phyloP scores from a whole-genome alignment of 257 asterid species.

The Jasminum sambac region DNA sequence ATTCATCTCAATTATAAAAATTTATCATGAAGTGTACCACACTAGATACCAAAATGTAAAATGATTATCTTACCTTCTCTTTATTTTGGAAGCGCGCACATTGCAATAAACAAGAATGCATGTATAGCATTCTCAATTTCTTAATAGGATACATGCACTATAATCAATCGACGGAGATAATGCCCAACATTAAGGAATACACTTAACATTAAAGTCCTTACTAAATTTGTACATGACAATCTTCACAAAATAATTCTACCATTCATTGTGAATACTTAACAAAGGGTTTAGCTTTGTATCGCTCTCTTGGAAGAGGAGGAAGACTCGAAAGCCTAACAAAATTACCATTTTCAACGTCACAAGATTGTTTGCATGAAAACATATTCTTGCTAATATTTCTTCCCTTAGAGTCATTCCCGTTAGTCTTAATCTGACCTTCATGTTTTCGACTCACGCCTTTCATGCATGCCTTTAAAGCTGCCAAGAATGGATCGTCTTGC shows the following conservation, averaged over 20 bases:
- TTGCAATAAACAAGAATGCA: too few relatives aligned
- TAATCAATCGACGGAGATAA: too few relatives aligned
- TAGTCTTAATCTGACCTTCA: conserved; percentile 17
- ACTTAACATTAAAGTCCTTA: too few relatives aligned
- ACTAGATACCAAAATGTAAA: too few relatives aligned
- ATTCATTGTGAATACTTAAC: conserved; percentile 19
- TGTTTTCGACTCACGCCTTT: conserved; percentile 15
- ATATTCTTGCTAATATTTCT: conserved; percentile 14
- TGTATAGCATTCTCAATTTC: too few relatives aligned
- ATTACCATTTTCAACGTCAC: conserved; percentile 43
- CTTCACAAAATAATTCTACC: background rate
- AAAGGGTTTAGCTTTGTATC: conserved; percentile 29
- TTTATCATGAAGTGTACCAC: too few relatives aligned
- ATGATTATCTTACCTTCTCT: too few relatives aligned
- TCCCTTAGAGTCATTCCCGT: conserved; percentile 1
- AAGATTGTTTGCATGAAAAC: conserved; percentile 50
- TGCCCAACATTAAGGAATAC: too few relatives aligned
- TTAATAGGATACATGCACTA: too few relatives aligned
- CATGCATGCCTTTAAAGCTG: conserved; percentile 56
- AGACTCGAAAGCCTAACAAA: conserved; percentile 41
- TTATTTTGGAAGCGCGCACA: too few relatives aligned
- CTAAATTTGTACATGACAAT: too few relatives aligned
- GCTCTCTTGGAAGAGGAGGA: conserved; percentile 54
- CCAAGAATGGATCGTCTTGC: conserved; percentile 60
- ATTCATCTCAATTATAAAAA: too few relatives aligned